phyloP scores from a whole-genome alignment of 495 filamentous ascomycete species.

The Daldinia vernicosa region DNA sequence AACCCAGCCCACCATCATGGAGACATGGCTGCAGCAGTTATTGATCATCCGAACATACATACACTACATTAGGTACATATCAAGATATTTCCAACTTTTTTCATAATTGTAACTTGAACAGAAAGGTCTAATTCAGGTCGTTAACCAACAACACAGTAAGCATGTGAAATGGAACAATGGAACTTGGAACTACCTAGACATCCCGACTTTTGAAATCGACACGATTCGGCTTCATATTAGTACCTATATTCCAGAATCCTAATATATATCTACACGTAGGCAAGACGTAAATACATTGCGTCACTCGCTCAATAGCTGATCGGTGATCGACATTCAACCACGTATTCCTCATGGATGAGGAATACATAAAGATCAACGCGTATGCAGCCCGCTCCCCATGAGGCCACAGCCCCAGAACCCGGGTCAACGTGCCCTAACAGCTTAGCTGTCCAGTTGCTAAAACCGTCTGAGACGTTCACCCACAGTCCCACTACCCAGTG shows the following conservation, averaged over 20 bases:
- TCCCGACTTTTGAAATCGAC: no score
- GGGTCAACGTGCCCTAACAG: conserved; percentile 2
- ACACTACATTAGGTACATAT: not conserved
- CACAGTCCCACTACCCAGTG: conserved; percentile 11
- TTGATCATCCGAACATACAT: conserved; percentile 31
- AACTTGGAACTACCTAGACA: no score
- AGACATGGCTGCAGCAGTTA: conserved; percentile 18
- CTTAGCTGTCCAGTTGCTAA: conserved; percentile 2
- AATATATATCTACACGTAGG: not conserved
- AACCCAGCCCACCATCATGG: conserved; percentile 37
- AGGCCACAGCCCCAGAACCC: conserved; percentile 18
- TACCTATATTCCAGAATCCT: not conserved
- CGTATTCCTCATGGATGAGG: conserved; percentile 21
- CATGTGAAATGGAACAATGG: no score
- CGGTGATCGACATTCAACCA: conserved; percentile 8
- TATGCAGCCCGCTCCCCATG: not conserved
- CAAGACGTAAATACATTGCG: conserved; percentile 1
- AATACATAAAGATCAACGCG: conserved; percentile 17
- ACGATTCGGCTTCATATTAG: no score
- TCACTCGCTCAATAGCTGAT: not conserved
- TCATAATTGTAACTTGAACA: no score
- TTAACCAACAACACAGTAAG: no score
- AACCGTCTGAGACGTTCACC: conserved; percentile 37
- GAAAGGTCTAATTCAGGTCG: no score
- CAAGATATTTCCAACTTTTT: no score